phyloP scores from a whole-genome alignment of 2,329 filamentous ascomycete genomes.

The Pseudogymnoascus sp. region DNA sequence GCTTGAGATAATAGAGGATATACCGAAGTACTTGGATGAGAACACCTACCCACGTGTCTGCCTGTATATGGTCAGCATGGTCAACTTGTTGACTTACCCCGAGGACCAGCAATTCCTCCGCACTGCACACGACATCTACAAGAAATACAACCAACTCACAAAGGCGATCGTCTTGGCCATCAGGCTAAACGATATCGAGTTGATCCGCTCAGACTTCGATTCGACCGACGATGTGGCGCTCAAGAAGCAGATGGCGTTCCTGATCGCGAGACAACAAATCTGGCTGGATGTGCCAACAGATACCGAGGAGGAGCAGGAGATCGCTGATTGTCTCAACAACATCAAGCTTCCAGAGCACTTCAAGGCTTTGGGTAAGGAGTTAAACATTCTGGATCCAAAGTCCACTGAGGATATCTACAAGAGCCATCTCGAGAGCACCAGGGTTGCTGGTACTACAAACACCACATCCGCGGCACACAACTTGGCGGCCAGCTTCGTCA shows the following conservation, averaged over 20 bases:
- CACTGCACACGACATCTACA: slow-evolving; percentile 89
- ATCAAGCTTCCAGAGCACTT: slow-evolving; percentile 84
- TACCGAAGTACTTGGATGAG: slow-evolving; percentile 82
- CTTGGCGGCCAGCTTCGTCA: slow-evolving; percentile 90
- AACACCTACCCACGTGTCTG: slow-evolving; percentile 91
- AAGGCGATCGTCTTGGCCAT: slow-evolving; percentile 94
- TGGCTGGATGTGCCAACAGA: slow-evolving; percentile 60
- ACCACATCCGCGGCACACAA: slow-evolving; percentile 95
- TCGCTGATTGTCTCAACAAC: slow-evolving; percentile 80
- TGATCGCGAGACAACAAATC: slow-evolving; percentile 87
- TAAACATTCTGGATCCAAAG: slow-evolving; percentile 95
- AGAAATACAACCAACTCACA: slow-evolving; percentile 82
- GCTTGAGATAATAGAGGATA: slow-evolving; percentile 90
- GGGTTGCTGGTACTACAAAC: slow-evolving; percentile 87
- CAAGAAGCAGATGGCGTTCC: slow-evolving; percentile 88
- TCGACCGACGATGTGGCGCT: slow-evolving; percentile 72
- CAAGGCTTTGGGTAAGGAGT: slow-evolving; percentile 85
- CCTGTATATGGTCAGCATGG: slow-evolving; percentile 98
- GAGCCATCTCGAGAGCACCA: slow-evolving; percentile 90
- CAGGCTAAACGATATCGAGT: slow-evolving; percentile 74
- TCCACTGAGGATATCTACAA: slow-evolving; percentile 99
- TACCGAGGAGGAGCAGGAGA: slow-evolving; percentile 60
- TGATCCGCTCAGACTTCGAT: slow-evolving; percentile 76
- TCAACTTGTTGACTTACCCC: slow-evolving; percentile 91
- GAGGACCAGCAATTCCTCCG: slow-evolving; percentile 94